Conservation (phyloP, 768 basidiomycete genomes). For the Lentinula aciculospora region DNA sequence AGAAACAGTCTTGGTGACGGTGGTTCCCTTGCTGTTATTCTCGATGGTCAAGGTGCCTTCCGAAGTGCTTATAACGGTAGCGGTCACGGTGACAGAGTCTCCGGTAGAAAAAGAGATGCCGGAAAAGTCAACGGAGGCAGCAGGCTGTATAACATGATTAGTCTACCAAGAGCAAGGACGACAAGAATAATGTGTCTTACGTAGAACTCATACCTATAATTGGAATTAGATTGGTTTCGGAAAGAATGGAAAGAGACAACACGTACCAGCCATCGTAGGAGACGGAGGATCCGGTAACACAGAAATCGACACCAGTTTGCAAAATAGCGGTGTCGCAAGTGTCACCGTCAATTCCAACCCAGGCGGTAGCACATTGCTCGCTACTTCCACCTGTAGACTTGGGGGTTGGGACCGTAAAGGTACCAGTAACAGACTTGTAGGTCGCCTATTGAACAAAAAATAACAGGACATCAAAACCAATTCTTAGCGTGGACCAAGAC, state of each 20-base stretch:
- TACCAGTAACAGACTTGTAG: slow-evolving; percentile 7
- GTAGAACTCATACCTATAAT: slow-evolving; percentile 2
- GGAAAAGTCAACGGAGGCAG: slow-evolving; percentile 1
- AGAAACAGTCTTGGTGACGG: neutral
- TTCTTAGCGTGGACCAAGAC: neutral
- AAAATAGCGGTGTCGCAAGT: slow-evolving; percentile 5
- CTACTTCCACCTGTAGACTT: neutral
- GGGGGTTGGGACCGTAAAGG: slow-evolving; percentile 8
- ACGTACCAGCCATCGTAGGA: slow-evolving; percentile 1
- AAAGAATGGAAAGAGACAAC: neutral
- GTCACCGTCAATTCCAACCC: slow-evolving; percentile 11
- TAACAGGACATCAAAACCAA: neutral
- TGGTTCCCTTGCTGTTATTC: slow-evolving; percentile 3
- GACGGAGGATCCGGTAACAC: neutral
- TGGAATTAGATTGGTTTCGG: neutral
- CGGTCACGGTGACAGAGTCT: slow-evolving; percentile 7
- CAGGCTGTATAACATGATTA: neutral
- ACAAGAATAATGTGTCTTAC: neutral
- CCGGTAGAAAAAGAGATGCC: slow-evolving; percentile 6
- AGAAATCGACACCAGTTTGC: slow-evolving; percentile 10
- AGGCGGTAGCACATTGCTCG: slow-evolving; percentile 6
- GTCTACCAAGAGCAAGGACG: neutral
- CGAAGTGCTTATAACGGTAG: neutral
- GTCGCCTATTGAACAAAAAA: neutral
- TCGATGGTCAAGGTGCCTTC: slow-evolving; percentile 6